Conservation (phyloP, 2,329 filamentous ascomycete species). For the Escovopsis sp. region DNA sequence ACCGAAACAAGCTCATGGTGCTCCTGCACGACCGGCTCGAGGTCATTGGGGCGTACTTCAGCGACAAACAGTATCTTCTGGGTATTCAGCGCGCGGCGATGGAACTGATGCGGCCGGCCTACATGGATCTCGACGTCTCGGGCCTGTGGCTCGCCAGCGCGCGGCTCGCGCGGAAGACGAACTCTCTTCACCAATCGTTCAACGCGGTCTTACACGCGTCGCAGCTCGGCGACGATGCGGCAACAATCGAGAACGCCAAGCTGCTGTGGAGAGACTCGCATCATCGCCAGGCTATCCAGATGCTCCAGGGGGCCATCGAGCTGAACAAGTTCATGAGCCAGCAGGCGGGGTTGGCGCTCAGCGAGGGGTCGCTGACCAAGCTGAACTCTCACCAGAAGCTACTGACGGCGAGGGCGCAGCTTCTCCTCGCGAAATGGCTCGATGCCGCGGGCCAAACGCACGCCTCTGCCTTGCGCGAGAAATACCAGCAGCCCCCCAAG, state of each 20-base stretch:
- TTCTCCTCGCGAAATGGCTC: slow-evolving; percentile 92
- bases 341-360: slow-evolving; percentile 15
- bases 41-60: slow-evolving; percentile 73
- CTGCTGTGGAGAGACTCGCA: slow-evolving; percentile 88
- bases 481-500: slow-evolving; percentile 71
- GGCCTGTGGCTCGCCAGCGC: slow-evolving; percentile 76
- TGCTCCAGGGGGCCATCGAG: slow-evolving; percentile 72
- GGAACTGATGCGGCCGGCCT: slow-evolving; percentile 56
- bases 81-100: slow-evolving; percentile 77
- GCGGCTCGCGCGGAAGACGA: slow-evolving; percentile 71
- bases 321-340: slow-evolving; percentile 57
- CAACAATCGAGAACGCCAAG: slow-evolving; percentile 87
- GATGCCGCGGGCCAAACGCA: slow-evolving; percentile 91
- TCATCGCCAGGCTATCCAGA: slow-evolving; percentile 87
- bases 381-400: slow-evolving; percentile 39
- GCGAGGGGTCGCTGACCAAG: slow-evolving; percentile 20
- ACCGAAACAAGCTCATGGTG: slow-evolving; percentile 18
- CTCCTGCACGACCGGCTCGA: slow-evolving; percentile 64
- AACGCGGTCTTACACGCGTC: slow-evolving; percentile 85
- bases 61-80: slow-evolving; percentile 87
- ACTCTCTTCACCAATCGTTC: slow-evolving; percentile 75
- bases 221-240: slow-evolving; percentile 67
- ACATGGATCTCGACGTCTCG: slow-evolving; percentile 61
- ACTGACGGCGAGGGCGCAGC: slow-evolving; percentile 62
- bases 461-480: slow-evolving; percentile 59